A percentile compares a stretch with the other conserved stretches of the same genome.
phyloP scores from a whole-genome alignment of 2,329 filamentous ascomycete species.

The Zasmidium angulare region DNA sequence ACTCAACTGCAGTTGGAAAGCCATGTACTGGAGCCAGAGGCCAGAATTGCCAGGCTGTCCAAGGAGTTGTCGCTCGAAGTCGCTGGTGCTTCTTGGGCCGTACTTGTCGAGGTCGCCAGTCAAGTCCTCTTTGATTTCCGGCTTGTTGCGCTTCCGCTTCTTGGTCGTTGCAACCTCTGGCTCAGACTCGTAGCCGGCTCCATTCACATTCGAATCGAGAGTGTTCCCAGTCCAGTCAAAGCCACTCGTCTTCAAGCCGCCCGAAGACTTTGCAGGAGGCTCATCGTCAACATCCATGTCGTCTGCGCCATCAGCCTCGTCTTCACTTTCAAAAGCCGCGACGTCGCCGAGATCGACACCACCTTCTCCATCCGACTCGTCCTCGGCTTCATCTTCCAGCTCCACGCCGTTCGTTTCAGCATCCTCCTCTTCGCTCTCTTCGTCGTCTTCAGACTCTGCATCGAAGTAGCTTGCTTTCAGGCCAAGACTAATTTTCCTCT shows the following conservation, averaged over 20 bases:
- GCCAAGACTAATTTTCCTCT: constrained; percentile 81
- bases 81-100: constrained; percentile 83
- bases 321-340: constrained; percentile 46
- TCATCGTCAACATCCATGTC: constrained; percentile 40
- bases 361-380: constrained; percentile 19
- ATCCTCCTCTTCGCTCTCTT: constrained; percentile 36
- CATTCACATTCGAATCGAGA: constrained; percentile 54
- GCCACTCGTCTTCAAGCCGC: constrained; percentile 66
- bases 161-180: constrained; percentile 48
- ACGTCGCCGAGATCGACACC: constrained; percentile 27
- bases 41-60: constrained; percentile 90
- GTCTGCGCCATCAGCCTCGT: constrained; percentile 51
- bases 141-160: constrained; percentile 70
- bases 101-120: constrained; percentile 89
- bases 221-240: constrained; percentile 83
- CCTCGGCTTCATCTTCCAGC: constrained; percentile 8
- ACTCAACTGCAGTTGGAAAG: constrained; percentile 91
- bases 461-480: constrained; percentile 91
- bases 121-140: constrained; percentile 78
- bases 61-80: constrained; percentile 90
- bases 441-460: constrained; percentile 52
- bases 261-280: constrained; percentile 30
- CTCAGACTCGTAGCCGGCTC: constrained; percentile 54
- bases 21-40: constrained; percentile 97
- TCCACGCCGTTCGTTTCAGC: constrained; percentile 37